A percentile compares a stretch with the other conserved stretches of the same genome.
phyloP scores from a whole-genome alignment of 2,329 filamentous ascomycete species.

The Fusarium citri region DNA sequence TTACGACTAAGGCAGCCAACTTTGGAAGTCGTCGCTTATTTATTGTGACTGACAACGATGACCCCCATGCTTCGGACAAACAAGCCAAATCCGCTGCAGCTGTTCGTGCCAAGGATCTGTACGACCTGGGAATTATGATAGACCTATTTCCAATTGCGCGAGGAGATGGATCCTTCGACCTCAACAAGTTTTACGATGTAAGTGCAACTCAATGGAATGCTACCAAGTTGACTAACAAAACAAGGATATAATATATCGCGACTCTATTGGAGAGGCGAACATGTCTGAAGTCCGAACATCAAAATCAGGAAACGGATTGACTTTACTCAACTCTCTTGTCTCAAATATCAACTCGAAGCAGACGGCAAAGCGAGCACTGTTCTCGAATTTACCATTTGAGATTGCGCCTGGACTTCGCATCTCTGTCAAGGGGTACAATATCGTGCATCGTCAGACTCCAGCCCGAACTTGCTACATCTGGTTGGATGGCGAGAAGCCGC shows the following conservation, averaged over 20 bases:
- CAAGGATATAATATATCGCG: constrained; percentile 90
- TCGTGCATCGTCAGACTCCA: constrained; percentile 85
- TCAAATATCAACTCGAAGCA: constrained; percentile 93
- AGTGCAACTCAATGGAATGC: constrained; percentile 35
- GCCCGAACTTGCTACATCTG: constrained; percentile 89
- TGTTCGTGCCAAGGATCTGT: constrained; percentile 91
- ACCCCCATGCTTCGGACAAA: constrained; percentile 82
- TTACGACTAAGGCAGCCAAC: constrained; percentile 93
- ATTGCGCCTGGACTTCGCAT: constrained; percentile 87
- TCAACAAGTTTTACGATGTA: constrained; percentile 91
- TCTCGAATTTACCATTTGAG: constrained; percentile 88
- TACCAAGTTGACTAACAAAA: background rate
- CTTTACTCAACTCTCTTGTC: constrained; percentile 81
- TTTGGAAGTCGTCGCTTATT: constrained; percentile 95
- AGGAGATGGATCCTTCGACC: constrained; percentile 77
- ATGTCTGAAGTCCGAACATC: constrained; percentile 67
- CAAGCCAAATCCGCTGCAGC: constrained; percentile 79
- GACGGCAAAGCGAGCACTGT: constrained; percentile 84
- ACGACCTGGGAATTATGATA: constrained; percentile 90
- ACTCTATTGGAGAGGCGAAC: constrained; percentile 75
- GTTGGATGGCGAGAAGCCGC: constrained; percentile 84
- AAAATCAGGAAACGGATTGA: constrained; percentile 79
- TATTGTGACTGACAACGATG: constrained; percentile 93
- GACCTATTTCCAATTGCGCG: constrained; percentile 92
- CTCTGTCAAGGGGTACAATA: constrained; percentile 91